These are phyloP conservation scores for Cudoniella acicularis DNA, from an alignment of 495 filamentous ascomycete species.

Conservation along the genomic window DNA sequence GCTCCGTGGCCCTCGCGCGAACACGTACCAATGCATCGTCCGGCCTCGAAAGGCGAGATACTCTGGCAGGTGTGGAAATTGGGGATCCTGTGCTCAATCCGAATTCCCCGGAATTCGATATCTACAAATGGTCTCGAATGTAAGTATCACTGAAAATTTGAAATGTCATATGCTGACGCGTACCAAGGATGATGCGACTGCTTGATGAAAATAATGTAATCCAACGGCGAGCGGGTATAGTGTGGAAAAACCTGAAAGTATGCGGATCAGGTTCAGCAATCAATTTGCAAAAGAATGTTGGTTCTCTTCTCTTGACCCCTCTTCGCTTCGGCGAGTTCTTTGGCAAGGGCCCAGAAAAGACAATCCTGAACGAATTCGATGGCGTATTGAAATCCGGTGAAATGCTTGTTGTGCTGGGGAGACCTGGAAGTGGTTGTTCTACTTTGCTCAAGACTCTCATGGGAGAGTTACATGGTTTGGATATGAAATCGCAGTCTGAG, in stretches of 20 bases:
- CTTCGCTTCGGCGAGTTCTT: constrained; percentile 22
- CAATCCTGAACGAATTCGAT: constrained; percentile 70
- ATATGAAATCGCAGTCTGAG: constrained; percentile 26
- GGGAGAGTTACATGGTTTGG: constrained; percentile 41
- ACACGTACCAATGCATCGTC: constrained; percentile 26
- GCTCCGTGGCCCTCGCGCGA: background rate
- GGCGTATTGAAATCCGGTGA: constrained; percentile 72
- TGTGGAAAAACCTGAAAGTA: constrained; percentile 45
- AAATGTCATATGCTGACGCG: background rate
- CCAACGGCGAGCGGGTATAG: constrained; percentile 36
- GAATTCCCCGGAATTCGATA: constrained; percentile 50
- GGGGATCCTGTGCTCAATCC: constrained; percentile 56
- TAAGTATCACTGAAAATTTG: constrained; percentile 4
- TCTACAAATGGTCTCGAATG: constrained; percentile 55
- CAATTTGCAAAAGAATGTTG: constrained; percentile 38
- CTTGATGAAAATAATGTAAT: constrained; percentile 22
- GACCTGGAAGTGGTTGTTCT: constrained; percentile 59
- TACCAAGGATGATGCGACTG: constrained; percentile 31
- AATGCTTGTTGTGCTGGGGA: constrained; percentile 76
- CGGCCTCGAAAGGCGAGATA: constrained; percentile 38
- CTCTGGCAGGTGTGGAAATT: constrained; percentile 37
- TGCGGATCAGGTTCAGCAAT: constrained; percentile 46
- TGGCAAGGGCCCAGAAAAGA: constrained; percentile 52
- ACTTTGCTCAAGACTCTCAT: constrained; percentile 26
- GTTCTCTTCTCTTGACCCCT: constrained; percentile 26